Evolutionary conservation across 1,284 basidiomycete genomes (phyloP).

Genomic region (Sutorius eximius): DNA sequence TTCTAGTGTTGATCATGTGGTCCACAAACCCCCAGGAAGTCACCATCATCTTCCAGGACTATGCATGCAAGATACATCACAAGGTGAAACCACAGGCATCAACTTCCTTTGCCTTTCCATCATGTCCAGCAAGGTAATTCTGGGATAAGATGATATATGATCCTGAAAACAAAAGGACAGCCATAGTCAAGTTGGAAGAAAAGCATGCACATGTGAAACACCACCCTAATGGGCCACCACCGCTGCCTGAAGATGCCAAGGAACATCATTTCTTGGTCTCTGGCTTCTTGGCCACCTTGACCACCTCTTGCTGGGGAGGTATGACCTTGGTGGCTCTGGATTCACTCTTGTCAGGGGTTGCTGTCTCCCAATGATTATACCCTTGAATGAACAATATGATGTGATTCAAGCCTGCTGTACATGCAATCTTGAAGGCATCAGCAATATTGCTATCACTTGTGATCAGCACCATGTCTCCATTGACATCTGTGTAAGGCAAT

Average conservation of each 20-base stretch:
- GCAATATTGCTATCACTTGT: constrained; percentile 84
- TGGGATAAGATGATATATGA: constrained; percentile 29
- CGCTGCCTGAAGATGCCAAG: constrained; percentile 1
- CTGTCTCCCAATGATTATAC: constrained; percentile 86
- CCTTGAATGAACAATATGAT: constrained; percentile 92
- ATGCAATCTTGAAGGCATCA: constrained; percentile 86
- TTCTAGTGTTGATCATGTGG: constrained; percentile 77
- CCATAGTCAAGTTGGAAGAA: constrained; percentile 32
- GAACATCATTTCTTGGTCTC: constrained; percentile 32
- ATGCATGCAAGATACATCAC: constrained; percentile 80
- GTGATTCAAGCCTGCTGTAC: constrained; percentile 76
- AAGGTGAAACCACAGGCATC: constrained; percentile 83
- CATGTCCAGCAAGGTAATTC: constrained; percentile 69
- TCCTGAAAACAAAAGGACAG: constrained; percentile 32
- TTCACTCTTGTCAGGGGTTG: constrained; percentile 57
- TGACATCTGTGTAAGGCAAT: constrained; percentile 92
- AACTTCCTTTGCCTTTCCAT: constrained; percentile 82
- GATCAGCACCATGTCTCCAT: constrained; percentile 93
- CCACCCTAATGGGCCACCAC: constrained; percentile 14
- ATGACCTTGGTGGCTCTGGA: constrained; percentile 53
- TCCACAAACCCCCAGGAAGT: constrained; percentile 94
- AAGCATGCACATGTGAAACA: constrained; percentile 37
- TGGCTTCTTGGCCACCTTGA: constrained; percentile 60
- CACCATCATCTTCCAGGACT: constrained; percentile 84
- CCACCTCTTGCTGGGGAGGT: constrained; percentile 54